Evolutionary conservation across 1,284 basidiomycete species (phyloP).

Genomic region (Pascua guehoae): DNA sequence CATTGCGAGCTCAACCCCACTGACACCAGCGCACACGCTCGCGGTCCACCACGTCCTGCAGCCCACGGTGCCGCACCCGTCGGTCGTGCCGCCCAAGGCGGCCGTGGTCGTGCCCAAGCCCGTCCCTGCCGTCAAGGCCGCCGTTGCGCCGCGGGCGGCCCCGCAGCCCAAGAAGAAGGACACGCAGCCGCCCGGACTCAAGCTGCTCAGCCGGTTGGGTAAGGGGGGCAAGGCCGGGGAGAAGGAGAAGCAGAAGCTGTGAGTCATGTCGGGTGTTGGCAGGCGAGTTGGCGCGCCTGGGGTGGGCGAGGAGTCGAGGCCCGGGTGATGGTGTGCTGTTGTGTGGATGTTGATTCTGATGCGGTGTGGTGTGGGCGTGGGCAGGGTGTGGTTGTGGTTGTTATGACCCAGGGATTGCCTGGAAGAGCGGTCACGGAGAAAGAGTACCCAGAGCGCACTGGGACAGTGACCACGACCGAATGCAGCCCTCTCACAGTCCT

Average conservation of each 20-base stretch:
- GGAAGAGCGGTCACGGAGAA: too few relatives aligned
- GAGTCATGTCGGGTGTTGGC: conserved; percentile 13
- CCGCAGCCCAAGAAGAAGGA: conserved; percentile 23
- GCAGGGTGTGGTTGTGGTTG: too few relatives aligned
- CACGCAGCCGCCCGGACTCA: conserved; percentile 32
- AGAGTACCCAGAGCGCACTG: too few relatives aligned
- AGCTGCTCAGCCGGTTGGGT: conserved; percentile 30
- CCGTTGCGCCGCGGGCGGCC: conserved; percentile 39
- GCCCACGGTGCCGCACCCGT: conserved; percentile 24
- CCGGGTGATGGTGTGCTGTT: too few relatives aligned
- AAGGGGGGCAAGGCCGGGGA: conserved; percentile 26
- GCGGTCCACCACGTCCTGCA: conserved; percentile 41
- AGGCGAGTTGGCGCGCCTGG: too few relatives aligned
- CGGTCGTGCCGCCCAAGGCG: conserved; percentile 8
- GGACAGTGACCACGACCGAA: too few relatives aligned
- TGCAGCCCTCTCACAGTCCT: too few relatives aligned
- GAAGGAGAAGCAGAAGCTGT: conserved; percentile 35
- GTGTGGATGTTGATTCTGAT: too few relatives aligned
- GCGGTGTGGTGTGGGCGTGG: too few relatives aligned
- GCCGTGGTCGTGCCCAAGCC: conserved; percentile 6
- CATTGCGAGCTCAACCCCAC: neutral
- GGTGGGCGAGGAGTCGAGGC: too few relatives aligned
- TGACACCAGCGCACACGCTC: conserved; percentile 29
- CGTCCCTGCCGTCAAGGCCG: conserved; percentile 9
- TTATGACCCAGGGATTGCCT: too few relatives aligned